These are phyloP conservation scores for Schizosaccharomyces octosporus DNA, from an alignment of 805 yeast genomes.

Conservation along the genomic window DNA sequence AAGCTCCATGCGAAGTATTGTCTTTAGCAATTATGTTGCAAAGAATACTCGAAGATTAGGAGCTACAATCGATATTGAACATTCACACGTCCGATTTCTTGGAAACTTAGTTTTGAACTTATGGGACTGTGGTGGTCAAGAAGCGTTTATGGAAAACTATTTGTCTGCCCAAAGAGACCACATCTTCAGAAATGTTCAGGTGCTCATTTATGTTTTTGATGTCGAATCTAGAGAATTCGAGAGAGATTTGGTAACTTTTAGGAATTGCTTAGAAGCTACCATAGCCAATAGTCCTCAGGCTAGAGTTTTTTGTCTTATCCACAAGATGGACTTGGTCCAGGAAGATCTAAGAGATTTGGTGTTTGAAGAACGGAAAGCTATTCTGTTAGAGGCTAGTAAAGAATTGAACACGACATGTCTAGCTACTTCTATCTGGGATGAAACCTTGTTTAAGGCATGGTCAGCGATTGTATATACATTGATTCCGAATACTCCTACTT, in stretches of 20 bases:
- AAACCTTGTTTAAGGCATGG: constrained; percentile 89
- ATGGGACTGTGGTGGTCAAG: constrained; percentile 97
- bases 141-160: constrained; percentile 85
- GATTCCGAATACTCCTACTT: constrained; percentile 68
- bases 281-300: constrained; percentile 73
- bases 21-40: constrained; percentile 86
- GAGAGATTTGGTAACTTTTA: constrained; percentile 80
- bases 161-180: constrained; percentile 72
- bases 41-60: constrained; percentile 87
- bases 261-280: constrained; percentile 56
- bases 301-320: constrained; percentile 70
- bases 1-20: constrained; percentile 89
- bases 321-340: constrained; percentile 90
- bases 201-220: constrained; percentile 83
- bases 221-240: constrained; percentile 79
- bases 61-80: constrained; percentile 96
- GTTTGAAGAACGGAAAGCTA: constrained; percentile 19
- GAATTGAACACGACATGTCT: constrained; percentile 61
- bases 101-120: constrained; percentile 87
- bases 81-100: constrained; percentile 71
- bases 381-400: constrained; percentile 63
- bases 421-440: constrained; percentile 95
- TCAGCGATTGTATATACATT: constrained; percentile 81
- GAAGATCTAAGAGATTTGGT: constrained; percentile 41
- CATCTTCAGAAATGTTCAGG: constrained; percentile 86